Base-by-base conservation (phyloP, 768 basidiomycete genomes). In the Boletus rex-veris region DNA sequence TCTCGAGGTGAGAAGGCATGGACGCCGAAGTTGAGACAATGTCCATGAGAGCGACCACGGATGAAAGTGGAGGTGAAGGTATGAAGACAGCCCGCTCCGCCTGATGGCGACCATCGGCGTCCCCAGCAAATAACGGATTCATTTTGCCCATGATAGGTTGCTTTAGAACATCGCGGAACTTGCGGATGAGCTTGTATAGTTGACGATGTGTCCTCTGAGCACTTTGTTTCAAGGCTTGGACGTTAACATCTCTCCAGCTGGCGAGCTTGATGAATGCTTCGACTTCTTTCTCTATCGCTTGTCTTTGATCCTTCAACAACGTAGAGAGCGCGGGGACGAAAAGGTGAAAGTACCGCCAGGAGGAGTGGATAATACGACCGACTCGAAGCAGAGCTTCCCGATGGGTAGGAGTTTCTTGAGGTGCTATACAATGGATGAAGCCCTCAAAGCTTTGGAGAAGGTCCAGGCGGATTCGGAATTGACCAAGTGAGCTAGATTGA, bases 241-340 rank as follows among this genome's bases (percentile, higher is more conserved):
- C 89, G 63, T 98, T 99, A 65, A 94, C 76, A 65, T 99, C 97
- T 70, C 90, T 97, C 97, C 97, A 98, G 64, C 94, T 98, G 2
- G 97, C 97, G 42, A 99, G 77, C 69, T 94, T 96, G 75, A 98
- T 87, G 66, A 93, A 86, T 41, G 81, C 84, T 53, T 78, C 81
- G 48, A 98, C 80, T 52, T 95, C 89, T 61, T 84, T 88, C 71
- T 98, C 92, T 31, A 97, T 68, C 0, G 61, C 64, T 1, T 68
- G 70, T 46, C 86, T 80, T 64, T 90, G 85, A 16, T 77, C 69
- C 4, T 65, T 60, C 28, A 97, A 71, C n/a, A 74, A 75, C 3
- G 71, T 63, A 3, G 70, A 62, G 28, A 94, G 66, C 12, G 72
- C 65, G 1, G 72, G 58, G 16, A 75, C 66, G 68, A 85, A 92